A percentile compares a stretch with the other conserved stretches of the same genome.
phyloP scores from a whole-genome alignment of 495 filamentous ascomycete species.

The Penicillium crystallinum region DNA sequence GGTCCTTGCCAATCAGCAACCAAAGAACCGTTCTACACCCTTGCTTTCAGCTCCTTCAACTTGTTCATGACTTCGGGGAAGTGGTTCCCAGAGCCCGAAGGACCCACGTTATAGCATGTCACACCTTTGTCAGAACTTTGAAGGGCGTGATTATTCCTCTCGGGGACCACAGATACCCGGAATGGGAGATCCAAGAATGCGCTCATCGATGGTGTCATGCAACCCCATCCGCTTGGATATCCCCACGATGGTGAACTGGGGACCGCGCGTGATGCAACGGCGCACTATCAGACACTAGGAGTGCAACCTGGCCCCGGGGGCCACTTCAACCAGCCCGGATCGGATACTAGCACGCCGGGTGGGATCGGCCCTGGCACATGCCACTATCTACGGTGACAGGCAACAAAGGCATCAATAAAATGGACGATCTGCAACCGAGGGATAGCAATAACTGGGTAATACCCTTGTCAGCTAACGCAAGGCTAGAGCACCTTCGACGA shows the following conservation, averaged over 20 bases:
- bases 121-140: not conserved
- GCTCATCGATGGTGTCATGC: not conserved
- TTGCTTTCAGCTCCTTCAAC: not conserved
- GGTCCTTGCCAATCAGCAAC: constrained; percentile 1
- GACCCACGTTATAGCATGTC: not conserved
- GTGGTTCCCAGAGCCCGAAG: not conserved
- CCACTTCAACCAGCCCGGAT: not conserved
- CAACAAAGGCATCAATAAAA: not conserved
- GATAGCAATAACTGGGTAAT: not conserved
- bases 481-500: not conserved
- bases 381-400: not conserved
- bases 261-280: not conserved
- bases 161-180: not conserved
- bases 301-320: not conserved
- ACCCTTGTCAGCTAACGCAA: not conserved
- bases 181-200: not conserved
- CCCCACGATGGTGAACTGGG: not conserved
- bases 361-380: constrained; percentile 1
- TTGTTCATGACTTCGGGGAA: not conserved
- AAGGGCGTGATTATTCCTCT: not conserved
- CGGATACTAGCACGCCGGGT: not conserved
- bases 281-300: not conserved
- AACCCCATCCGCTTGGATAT: not conserved
- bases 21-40: not conserved
- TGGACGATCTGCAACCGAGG: not conserved